Conservation (phyloP, 164 flowering plant genomes). For the Magnolia sinica region DNA sequence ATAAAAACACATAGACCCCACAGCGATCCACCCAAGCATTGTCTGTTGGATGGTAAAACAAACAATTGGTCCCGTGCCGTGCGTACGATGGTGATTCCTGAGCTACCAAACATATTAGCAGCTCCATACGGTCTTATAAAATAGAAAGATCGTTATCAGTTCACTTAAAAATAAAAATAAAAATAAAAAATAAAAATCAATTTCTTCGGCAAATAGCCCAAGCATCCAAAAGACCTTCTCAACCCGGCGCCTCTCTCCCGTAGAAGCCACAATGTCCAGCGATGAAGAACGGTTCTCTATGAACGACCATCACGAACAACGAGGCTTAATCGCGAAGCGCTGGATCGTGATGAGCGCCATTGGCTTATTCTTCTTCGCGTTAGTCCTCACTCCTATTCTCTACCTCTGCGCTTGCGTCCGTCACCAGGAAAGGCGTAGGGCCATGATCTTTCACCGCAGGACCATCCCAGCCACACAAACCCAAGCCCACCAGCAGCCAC, state of each 20-base stretch:
- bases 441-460: constrained; percentile 4
- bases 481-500: constrained; percentile 4
- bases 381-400: constrained; percentile 23
- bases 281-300: background rate
- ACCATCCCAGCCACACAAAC: background rate
- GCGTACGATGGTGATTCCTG: too few species aligned
- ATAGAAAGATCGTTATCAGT: too few species aligned
- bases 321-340: background rate
- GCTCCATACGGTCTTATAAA: too few species aligned
- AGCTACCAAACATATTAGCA: too few species aligned
- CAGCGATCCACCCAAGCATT: too few species aligned
- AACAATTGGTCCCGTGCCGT: too few species aligned
- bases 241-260: background rate
- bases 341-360: constrained; percentile 34
- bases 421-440: constrained; percentile 26
- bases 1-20: too few species aligned
- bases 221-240: background rate
- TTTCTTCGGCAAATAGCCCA: too few species aligned
- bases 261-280: constrained; percentile 11
- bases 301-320: background rate
- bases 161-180: too few species aligned
- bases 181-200: too few species aligned
- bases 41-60: too few species aligned
- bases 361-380: constrained; percentile 17
- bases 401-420: constrained; percentile 30